These are phyloP conservation scores for Oryza punctata DNA, from an alignment of 176 grass and related monocot species.

Conservation along the genomic window DNA sequence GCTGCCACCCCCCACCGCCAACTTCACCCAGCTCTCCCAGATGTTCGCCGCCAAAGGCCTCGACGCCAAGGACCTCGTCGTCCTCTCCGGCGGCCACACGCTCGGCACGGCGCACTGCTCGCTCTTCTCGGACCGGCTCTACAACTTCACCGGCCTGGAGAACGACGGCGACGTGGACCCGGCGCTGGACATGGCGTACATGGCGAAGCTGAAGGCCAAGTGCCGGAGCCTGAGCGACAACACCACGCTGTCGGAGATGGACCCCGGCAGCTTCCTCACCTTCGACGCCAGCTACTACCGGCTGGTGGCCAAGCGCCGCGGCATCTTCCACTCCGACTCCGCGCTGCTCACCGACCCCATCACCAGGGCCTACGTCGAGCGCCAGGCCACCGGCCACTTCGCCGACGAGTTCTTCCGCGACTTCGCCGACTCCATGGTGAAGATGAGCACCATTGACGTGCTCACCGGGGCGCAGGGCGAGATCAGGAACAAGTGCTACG, in stretches of 20 bases:
- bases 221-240: conserved; percentile 68
- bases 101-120: conserved; percentile 70
- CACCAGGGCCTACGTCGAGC: conserved; percentile 61
- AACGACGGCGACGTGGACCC: conserved; percentile 69
- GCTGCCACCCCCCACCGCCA: conserved; percentile 61
- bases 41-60: conserved; percentile 61
- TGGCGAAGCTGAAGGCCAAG: conserved; percentile 27
- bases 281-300: conserved; percentile 86
- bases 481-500: conserved; percentile 68
- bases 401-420: conserved; percentile 55
- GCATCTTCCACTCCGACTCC: conserved; percentile 70
- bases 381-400: conserved; percentile 48
- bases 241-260: conserved; percentile 74
- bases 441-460: conserved; percentile 57
- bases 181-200: conserved; percentile 49
- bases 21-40: conserved; percentile 50
- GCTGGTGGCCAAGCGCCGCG: conserved; percentile 51
- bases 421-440: conserved; percentile 62
- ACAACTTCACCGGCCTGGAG: conserved; percentile 76
- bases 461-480: conserved; percentile 56
- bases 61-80: conserved; percentile 59
- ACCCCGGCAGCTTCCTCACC: conserved; percentile 77
- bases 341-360: conserved; percentile 53
- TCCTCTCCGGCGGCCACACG: conserved; percentile 88
- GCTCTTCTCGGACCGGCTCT: conserved; percentile 53